A percentile compares a stretch with the other conserved stretches of the same genome.
Evolutionary conservation across 2,329 filamentous ascomycete species (phyloP).

Genomic region (Falciphora oryzae): DNA sequence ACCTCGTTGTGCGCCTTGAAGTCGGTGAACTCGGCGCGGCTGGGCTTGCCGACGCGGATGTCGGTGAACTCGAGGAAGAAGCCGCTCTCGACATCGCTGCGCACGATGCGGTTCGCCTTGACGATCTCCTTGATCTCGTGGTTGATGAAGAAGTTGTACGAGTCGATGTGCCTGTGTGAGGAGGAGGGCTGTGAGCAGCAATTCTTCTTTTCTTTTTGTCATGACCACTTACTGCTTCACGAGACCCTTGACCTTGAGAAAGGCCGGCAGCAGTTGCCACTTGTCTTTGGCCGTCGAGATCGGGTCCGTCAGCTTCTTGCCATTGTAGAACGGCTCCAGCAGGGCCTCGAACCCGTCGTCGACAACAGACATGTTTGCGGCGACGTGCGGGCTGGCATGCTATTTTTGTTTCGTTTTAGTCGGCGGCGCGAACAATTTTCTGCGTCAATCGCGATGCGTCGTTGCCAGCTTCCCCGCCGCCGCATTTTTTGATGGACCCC

Average conservation of each 20-base stretch:
- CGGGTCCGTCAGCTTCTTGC: constrained; percentile 60
- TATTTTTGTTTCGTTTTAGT: background rate
- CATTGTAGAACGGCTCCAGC: constrained; percentile 61
- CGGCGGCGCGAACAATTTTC: constrained; percentile 8
- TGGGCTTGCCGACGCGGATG: constrained; percentile 79
- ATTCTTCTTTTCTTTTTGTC: background rate
- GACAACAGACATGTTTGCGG: constrained; percentile 39
- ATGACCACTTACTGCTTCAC: constrained; percentile 73
- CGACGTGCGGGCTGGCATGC: constrained; percentile 7
- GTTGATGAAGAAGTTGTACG: constrained; percentile 97
- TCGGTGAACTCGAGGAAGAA: constrained; percentile 93
- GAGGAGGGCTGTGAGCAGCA: constrained; percentile 7
- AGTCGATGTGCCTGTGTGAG: constrained; percentile 70
- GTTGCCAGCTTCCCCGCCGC: constrained; percentile 2
- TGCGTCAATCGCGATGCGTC: constrained; percentile 1
- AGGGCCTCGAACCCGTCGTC: constrained; percentile 63
- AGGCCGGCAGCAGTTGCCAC: constrained; percentile 95
- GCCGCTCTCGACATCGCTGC: constrained; percentile 85
- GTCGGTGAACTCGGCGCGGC: constrained; percentile 70
- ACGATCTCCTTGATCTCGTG: constrained; percentile 97
- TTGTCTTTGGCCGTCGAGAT: constrained; percentile 73
- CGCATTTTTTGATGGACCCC: constrained; percentile 5
- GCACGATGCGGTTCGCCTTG: constrained; percentile 79
- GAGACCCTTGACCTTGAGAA: constrained; percentile 92
- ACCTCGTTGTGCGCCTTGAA: constrained; percentile 66